Base-by-base conservation (phyloP, 305 asterid genomes). In the Lippia alba region DNA sequence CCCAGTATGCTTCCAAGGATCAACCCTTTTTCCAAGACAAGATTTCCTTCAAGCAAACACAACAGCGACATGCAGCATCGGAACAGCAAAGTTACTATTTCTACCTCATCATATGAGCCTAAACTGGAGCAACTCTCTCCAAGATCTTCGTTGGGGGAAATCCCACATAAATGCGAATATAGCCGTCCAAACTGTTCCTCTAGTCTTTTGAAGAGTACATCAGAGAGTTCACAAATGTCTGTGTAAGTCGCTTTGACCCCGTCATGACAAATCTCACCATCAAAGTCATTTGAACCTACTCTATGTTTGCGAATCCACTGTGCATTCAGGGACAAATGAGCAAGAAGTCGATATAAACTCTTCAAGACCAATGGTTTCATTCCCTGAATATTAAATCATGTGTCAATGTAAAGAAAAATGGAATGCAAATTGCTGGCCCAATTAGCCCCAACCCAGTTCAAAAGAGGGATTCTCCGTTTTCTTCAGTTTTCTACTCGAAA, bases 1-100 rank as follows among this genome's bases (percentile, higher is more conserved):
- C 62, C 53, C 32, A 88, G 77, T 64, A 91, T 81, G 74, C 70
- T 65, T 32, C 85, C 62, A 58, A 94, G 82, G 76, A 84, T 68
- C 54, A 30, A 49, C 63, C 89, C 92, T 41, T 84, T 87, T 66
- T 84, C 91, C 82, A 78, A 66, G 59, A 86, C 48, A 80, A 61
- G 62, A 58, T 64, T 74, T 55, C 57, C 71, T 67, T 49, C 82
- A 18, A 80, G 78, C 79, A 88, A 69, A 66, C 62, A 70, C 74
- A 91, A 74, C 56, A 85, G 81, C 32, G 83, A 61, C 82, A 94
- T 73, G 72, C 96, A 86, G 74, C 97, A 89, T 81, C 97, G 85
- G 69, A 91, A 74, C 56, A 91, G 75, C 80, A 86, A 76, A 67
- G 45, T 79, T 71, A 88, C 48, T 46, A 81, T 80, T 74, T 84